These are phyloP conservation scores for Pulicaria dysenterica DNA, from an alignment of 129 eudicot species.

Conservation along the genomic window DNA sequence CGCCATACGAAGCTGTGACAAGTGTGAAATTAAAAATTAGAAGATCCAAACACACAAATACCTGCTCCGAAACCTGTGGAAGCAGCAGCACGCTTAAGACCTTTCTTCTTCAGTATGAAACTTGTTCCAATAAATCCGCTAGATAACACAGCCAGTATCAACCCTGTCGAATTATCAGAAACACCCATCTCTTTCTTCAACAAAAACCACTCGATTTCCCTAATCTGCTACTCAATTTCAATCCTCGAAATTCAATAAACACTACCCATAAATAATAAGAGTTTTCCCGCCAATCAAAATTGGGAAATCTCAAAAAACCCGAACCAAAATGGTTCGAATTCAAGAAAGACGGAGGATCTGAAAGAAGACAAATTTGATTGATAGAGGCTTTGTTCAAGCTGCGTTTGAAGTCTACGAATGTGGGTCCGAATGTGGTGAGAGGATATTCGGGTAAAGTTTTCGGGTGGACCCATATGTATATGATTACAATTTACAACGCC, in stretches of 20 bases:
- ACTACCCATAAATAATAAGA: not conserved
- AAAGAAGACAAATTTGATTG: slow-evolving; percentile 20
- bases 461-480: slow-evolving; percentile 29
- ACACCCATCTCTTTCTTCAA: slow-evolving; percentile 44
- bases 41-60: slow-evolving; percentile 21
- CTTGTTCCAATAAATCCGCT: slow-evolving; percentile 86
- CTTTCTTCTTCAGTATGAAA: slow-evolving; percentile 90
- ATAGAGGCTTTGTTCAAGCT: slow-evolving; percentile 2
- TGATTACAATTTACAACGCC: slow-evolving; percentile 26
- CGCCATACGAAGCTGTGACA: not conserved
- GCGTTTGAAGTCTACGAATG: slow-evolving; percentile 28
- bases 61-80: slow-evolving; percentile 80
- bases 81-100: slow-evolving; percentile 86
- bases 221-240: slow-evolving; percentile 19
- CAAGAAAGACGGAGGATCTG: slow-evolving; percentile 14
- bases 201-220: slow-evolving; percentile 2
- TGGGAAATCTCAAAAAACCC: slow-evolving; percentile 19
- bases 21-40: not conserved
- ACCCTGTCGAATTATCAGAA: slow-evolving; percentile 72
- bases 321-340: slow-evolving; percentile 23
- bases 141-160: slow-evolving; percentile 74
- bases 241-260: not conserved
- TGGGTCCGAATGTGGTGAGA: slow-evolving; percentile 25
- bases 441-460: slow-evolving; percentile 28
- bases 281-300: slow-evolving; percentile 37